Percentiles rank a stretch among this genome's conserved stretches.
These are phyloP conservation scores for Dipodascus albidus DNA, from an alignment of 805 yeast genomes.

Conservation along the genomic window DNA sequence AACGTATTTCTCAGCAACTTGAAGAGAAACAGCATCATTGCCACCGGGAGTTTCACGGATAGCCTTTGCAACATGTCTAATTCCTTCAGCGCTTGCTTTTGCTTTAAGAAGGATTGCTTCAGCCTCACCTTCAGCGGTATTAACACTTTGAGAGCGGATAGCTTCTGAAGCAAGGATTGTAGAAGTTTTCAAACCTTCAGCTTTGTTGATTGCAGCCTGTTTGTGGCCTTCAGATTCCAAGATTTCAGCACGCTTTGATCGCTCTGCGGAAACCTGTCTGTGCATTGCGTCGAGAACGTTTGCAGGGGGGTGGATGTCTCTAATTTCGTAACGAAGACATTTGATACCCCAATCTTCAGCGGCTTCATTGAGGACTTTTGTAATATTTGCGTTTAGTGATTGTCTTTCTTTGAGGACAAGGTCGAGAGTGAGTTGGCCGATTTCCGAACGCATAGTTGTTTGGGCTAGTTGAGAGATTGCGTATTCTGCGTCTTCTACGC, in stretches of 20 bases:
- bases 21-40: slow-evolving; percentile 61
- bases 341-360: slow-evolving; percentile 78
- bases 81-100: slow-evolving; percentile 63
- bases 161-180: slow-evolving; percentile 72
- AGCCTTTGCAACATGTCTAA: slow-evolving; percentile 52
- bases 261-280: slow-evolving; percentile 77
- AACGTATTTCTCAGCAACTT: slow-evolving; percentile 75
- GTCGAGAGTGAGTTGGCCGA: slow-evolving; percentile 73
- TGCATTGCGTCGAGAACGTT: slow-evolving; percentile 87
- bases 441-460: slow-evolving; percentile 84
- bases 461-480: slow-evolving; percentile 81
- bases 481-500: slow-evolving; percentile 79
- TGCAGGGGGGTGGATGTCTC: slow-evolving; percentile 80
- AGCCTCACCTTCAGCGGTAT: slow-evolving; percentile 64
- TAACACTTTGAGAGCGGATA: slow-evolving; percentile 45
- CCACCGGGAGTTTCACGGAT: slow-evolving; percentile 62
- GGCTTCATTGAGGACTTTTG: slow-evolving; percentile 72
- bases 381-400: slow-evolving; percentile 57
- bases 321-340: slow-evolving; percentile 75
- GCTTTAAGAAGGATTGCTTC: slow-evolving; percentile 56
- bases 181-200: slow-evolving; percentile 70
- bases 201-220: slow-evolving; percentile 68
- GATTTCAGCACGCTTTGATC: slow-evolving; percentile 80
- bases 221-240: slow-evolving; percentile 78
- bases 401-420: slow-evolving; percentile 71